Evolutionary conservation across 441 rosid genomes (phyloP), one percentile per base, ranked within the genome.

Genomic region (Flueggea neowawraea): DNA sequence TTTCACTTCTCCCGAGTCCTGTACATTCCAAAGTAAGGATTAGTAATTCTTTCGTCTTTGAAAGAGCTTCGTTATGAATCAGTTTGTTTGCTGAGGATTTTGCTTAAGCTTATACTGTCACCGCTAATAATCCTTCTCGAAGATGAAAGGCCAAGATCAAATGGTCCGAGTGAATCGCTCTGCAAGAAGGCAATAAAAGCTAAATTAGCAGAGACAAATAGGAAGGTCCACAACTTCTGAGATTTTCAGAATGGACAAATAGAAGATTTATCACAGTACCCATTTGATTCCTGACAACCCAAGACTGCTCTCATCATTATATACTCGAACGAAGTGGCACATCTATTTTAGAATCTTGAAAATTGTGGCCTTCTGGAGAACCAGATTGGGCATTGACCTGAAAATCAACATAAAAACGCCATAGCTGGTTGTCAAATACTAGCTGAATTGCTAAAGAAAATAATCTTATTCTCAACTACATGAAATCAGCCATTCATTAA

Each of bases 221-320:
- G 28, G 28, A 22, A 22, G 28, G 28, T 22, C 28, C 28, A 22
- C 28, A 1, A 22, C 28, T 22, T 43, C 12, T 43, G 45, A 43
- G 12, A 3, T 43, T 43, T 43, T 43, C 8, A 43, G 45, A 43
- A 6, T 22, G 28, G 12, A 43, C 45, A 43, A 43, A 43, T 3
- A 43, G 45, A 43, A 1, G 12, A 6, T 43, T 43, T 43, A 6
- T 43, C 10, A 43, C 3, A 60, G 47, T 82, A 90, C 96, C 97
- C 97, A 89, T 75, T 91, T 86, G 69, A 91, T 87, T 74, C 84
- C 91, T 62, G 96, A 84, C 52, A 91, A 70, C 17, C 95, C 99
- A 64, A 89, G 85, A 78, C 96, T 91, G 76, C 83, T 85, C 73
- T 90, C 97, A 31, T 84, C 87, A 6, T 69, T 78, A 58, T 73